Conservation (phyloP, 768 basidiomycete species). For the Kwoniella heveanensis region DNA sequence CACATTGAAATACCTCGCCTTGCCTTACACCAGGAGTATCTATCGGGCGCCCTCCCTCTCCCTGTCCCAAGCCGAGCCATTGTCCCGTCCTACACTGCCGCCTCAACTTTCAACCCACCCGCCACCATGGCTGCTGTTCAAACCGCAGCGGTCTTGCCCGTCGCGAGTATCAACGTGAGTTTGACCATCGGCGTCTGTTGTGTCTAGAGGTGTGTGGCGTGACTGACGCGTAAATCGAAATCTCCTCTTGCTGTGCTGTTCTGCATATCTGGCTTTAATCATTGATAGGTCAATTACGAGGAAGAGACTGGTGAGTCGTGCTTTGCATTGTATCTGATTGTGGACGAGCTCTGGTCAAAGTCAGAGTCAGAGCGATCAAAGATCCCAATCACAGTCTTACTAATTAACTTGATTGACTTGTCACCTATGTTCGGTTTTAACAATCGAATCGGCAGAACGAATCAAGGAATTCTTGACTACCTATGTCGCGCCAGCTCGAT, state of each 20-base stretch:
- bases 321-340: too few relatives aligned
- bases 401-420: background rate
- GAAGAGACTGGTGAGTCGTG: conserved; percentile 35
- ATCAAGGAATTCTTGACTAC: conserved; percentile 49
- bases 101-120: background rate
- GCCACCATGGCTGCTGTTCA: conserved; percentile 17
- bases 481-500: conserved; percentile 38
- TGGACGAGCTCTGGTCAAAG: too few relatives aligned
- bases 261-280: background rate
- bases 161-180: conserved; percentile 43
- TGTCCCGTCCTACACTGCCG: too few relatives aligned
- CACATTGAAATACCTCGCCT: too few relatives aligned
- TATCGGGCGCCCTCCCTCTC: too few relatives aligned
- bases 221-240: too few relatives aligned
- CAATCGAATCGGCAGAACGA: conserved; percentile 16
- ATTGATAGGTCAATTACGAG: conserved; percentile 38
- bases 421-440: background rate
- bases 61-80: too few relatives aligned
- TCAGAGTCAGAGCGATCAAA: background rate
- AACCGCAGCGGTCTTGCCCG: conserved; percentile 42
- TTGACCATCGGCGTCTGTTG: background rate
- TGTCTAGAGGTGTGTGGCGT: too few relatives aligned
- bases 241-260: background rate
- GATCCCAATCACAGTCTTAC: background rate
- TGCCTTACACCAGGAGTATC: too few relatives aligned